Base-by-base conservation (phyloP, 1,139 yeast genomes). In the Geotrichum reessii region DNA sequence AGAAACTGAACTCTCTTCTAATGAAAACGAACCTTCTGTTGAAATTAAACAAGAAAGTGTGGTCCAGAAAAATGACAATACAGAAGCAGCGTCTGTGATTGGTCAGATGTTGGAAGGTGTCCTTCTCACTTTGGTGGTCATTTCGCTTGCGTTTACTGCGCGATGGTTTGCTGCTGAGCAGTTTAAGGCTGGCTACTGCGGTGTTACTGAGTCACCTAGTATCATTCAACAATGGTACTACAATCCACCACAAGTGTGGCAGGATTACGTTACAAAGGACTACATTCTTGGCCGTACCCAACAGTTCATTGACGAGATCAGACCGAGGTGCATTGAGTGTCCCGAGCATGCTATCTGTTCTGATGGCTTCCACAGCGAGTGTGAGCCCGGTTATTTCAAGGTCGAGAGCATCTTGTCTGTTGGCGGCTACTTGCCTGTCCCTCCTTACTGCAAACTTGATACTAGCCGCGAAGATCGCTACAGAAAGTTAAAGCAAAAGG, bases 301-400 rank as follows among this genome's bases (percentile, higher is more conserved):
- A 47, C 58, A 55, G 28, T 60, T 53, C 8, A 48, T 67, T 52
- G 69, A 71, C 53, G 59, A 55, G n/a, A 62, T 73, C 58, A 80
- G 81, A 58, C 96, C 97, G 2, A 60, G 66, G 1, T 92, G 98
- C 72, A 73, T 80, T 6, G 81, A 81, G 46, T 92, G 98, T 69
- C 97, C 98, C 0, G 79, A 78, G 11, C 87, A 92, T 71, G 95
- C 93, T 0, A 76, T 83, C 56, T 92, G 98, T 70, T 81, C 78
- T 62, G 81, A 84, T 31, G 71, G 78, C 55, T 76, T 86, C 65
- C 75, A 79, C 61, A 69, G 87, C 21, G 82, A 79, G 57, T 91
- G 97, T 70, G 85, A 81, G 65, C 85, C 83, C 52, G 95, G 86
- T 61, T 90, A 80, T 69, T 74, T 83, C 50, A 80, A 79, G 53